phyloP scores from a whole-genome alignment of 2,329 filamentous ascomycete genomes.

The Aspergillus carbonarius region DNA sequence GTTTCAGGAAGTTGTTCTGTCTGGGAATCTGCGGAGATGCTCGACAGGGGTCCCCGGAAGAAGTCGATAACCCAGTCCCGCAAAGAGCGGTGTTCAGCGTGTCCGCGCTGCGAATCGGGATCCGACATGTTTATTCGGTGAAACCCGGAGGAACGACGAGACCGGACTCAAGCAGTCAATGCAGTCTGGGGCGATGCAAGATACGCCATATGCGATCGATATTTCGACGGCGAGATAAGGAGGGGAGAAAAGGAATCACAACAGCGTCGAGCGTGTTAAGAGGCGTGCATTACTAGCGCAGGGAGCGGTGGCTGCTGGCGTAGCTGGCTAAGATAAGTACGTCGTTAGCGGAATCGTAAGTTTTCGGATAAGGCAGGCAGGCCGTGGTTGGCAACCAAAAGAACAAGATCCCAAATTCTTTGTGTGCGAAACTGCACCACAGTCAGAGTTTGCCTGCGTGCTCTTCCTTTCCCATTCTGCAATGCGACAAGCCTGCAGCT shows the following conservation, averaged over 20 bases:
- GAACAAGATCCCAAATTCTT: not conserved
- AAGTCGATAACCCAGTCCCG: conserved; percentile 33
- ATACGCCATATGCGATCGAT: not conserved
- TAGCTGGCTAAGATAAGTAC: conserved; percentile 19
- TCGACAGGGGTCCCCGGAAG: conserved; percentile 25
- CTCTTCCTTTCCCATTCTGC: not conserved
- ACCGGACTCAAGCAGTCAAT: conserved; percentile 3
- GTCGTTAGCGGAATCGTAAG: conserved; percentile 3
- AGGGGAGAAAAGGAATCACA: not conserved
- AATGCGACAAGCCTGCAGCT: not conserved
- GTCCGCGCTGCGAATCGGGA: conserved; percentile 24
- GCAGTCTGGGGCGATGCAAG: not conserved
- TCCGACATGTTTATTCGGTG: conserved; percentile 26
- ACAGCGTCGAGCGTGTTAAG: conserved; percentile 5
- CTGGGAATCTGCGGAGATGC: conserved; percentile 12
- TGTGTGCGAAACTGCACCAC: not conserved
- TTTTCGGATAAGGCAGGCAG: not conserved
- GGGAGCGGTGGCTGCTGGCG: conserved; percentile 26
- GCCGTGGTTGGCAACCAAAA: not conserved
- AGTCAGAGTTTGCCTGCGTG: not conserved
- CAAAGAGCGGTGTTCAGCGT: conserved; percentile 25
- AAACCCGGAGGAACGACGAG: conserved; percentile 1
- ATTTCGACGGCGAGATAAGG: not conserved
- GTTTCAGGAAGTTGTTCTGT: conserved; percentile 9
- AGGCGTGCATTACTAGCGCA: conserved; percentile 13